Evolutionary conservation across 2,329 filamentous ascomycete species (phyloP), one percentile per base, ranked within the genome.

Genomic region (Penicillium polonicum): DNA sequence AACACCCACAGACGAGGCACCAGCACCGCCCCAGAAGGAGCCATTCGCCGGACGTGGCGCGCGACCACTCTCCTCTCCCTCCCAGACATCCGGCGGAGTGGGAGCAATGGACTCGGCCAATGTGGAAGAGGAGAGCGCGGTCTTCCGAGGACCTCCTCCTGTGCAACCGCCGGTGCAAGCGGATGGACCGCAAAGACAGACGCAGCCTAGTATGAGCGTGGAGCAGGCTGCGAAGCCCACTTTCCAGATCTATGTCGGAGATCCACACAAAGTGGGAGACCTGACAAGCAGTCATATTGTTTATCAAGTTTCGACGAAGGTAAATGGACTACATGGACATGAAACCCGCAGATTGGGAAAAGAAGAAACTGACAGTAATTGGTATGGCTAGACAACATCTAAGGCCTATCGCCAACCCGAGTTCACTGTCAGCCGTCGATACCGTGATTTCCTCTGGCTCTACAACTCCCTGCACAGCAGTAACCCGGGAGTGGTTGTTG

Each of bases 241-340:
- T 42, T 99, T 97, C 76, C 81, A 90, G 49, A 97, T 99, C 68
- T 87, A 84, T 3, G 94, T 99, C 23, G 94, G 94, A 57, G 94
- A 99, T 77, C 94, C 94, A 55, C 92, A 97, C 78, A 99, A 97
- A 79, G 93, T 99, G 65, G 94, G 94, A 59, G 94, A 97, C 76
- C 77, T 97, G 73, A 97, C 94, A 9, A 96, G 90, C 75, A 96
- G 92, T 62, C 94, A 99, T 75, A 99, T 96, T 63, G 94, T 97
- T 48, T 99, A 99, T 78, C 91, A 91, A 68, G 94, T 99, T 63
- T 85, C 90, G 69, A 99, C 94, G 58, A 94, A 89, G 86, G 91
- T 94, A 82, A 60, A 74, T 58, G 66, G 51, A 19, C 43, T 57
- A 19, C 31, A 48, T 36, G 49, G 42, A 46, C 4, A 3, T 4